Percentiles rank a stretch among this genome's conserved stretches.
Evolutionary conservation across 192 early-diverging fungal genomes (phyloP).

Genomic region (Backusella liffmaniae): DNA sequence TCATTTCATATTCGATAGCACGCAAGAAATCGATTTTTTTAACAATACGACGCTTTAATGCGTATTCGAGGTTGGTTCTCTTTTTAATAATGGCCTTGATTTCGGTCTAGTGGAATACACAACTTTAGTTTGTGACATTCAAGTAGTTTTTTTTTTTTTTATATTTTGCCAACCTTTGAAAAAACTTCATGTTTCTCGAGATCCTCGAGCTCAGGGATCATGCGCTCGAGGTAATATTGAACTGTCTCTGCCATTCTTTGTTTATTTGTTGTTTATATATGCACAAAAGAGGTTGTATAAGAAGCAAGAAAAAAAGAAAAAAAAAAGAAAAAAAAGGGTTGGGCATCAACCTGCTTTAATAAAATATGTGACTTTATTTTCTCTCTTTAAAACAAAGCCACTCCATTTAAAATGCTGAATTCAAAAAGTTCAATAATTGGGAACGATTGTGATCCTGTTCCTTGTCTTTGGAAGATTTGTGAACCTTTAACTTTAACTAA

Average conservation of each 20-base stretch:
- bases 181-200: constrained; percentile 81
- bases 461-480: constrained; percentile 33
- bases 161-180: constrained; percentile 53
- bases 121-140: neutral
- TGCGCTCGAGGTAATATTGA: constrained; percentile 88
- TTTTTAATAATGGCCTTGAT: constrained; percentile 86
- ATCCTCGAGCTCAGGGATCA: constrained; percentile 92
- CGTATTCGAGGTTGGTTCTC: constrained; percentile 87
- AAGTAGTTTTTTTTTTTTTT: neutral
- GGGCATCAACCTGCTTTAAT: neutral
- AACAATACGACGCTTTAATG: constrained; percentile 74
- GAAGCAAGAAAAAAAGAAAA: neutral
- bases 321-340: neutral
- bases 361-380: constrained; percentile 1
- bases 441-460: constrained; percentile 29
- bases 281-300: neutral
- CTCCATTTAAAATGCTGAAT: constrained; percentile 30
- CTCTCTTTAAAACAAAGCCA: constrained; percentile 1
- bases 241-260: constrained; percentile 84
- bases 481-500: constrained; percentile 36
- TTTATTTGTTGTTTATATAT: constrained; percentile 14
- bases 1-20: constrained; percentile 95
- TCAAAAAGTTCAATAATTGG: constrained; percentile 31
- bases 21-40: constrained; percentile 80
- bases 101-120: constrained; percentile 54